Evolutionary conservation across 176 grass and related monocot genomes (phyloP).

Genomic region (Miscanthus lutarioriparius): DNA sequence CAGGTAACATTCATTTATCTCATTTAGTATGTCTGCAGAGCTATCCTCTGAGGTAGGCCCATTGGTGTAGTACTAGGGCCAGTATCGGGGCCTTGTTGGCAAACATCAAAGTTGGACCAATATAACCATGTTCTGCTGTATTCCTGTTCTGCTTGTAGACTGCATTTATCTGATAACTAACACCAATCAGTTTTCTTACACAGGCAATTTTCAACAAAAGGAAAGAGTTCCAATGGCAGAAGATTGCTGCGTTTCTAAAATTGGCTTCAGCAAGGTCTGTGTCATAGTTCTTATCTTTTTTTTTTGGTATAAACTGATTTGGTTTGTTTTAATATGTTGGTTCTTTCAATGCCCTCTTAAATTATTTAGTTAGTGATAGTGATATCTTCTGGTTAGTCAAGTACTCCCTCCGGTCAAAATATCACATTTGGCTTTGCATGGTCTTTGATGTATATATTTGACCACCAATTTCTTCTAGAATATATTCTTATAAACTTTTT

Average conservation of each 20-base stretch:
- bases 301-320: background rate
- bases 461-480: background rate
- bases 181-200: background rate
- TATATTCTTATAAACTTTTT: background rate
- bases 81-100: background rate
- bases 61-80: background rate
- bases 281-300: background rate
- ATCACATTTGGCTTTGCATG: background rate
- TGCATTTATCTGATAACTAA: slow-evolving; percentile 18
- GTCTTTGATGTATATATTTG: background rate
- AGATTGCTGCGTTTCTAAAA: slow-evolving; percentile 57
- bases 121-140: background rate
- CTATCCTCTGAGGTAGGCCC: background rate
- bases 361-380: background rate
- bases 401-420: background rate
- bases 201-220: slow-evolving; percentile 69
- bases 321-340: background rate
- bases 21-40: background rate
- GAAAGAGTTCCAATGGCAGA: slow-evolving; percentile 73
- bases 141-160: background rate
- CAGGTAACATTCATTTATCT: slow-evolving; percentile 45
- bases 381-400: background rate
- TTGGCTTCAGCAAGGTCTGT: slow-evolving; percentile 51
- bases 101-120: background rate
- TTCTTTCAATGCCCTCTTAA: background rate